These are phyloP conservation scores for Clarireedia paspali DNA, from an alignment of 2,329 filamentous ascomycete genomes.

Conservation along the genomic window DNA sequence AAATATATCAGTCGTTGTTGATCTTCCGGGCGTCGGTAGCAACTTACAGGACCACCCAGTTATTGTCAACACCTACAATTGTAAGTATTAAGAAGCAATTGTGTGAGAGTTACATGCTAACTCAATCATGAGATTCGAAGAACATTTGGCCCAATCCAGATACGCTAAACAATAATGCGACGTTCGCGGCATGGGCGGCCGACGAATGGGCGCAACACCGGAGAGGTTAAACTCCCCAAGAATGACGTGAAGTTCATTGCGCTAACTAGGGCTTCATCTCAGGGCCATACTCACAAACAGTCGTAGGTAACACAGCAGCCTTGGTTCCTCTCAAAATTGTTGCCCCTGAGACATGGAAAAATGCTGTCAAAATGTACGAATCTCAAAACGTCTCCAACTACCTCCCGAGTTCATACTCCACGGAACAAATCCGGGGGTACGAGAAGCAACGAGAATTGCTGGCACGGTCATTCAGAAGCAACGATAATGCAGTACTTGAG, in stretches of 20 bases:
- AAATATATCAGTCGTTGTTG: constrained; percentile 29
- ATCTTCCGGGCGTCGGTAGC: constrained; percentile 35
- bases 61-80: background rate
- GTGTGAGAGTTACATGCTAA: background rate
- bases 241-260: background rate
- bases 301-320: background rate
- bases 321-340: background rate
- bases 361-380: background rate
- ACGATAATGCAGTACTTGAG: background rate
- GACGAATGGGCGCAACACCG: background rate
- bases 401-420: background rate
- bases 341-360: background rate
- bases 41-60: constrained; percentile 29
- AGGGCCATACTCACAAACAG: background rate
- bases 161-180: background rate
- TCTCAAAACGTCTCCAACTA: background rate
- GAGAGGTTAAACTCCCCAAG: background rate
- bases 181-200: background rate
- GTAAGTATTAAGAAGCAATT: background rate
- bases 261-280: background rate
- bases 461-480: background rate
- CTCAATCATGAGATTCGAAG: background rate
- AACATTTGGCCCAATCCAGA: background rate
- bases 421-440: background rate
- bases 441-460: background rate